A percentile compares a stretch with the other conserved stretches of the same genome.
Evolutionary conservation across 305 asterid genomes (phyloP).

Genomic region (Fraxinus greggii): DNA sequence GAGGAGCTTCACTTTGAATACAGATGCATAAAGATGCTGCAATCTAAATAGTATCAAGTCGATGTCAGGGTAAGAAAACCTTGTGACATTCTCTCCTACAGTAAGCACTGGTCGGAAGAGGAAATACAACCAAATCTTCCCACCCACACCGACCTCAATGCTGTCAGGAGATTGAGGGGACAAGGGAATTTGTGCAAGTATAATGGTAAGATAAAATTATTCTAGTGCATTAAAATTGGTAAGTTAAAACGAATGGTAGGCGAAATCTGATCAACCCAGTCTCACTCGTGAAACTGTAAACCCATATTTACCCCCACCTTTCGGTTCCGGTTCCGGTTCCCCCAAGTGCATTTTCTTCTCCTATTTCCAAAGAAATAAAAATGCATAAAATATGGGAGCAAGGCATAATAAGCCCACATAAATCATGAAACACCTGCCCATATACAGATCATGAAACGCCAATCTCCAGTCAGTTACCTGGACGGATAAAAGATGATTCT

Average conservation of each 20-base stretch:
- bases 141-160: not conserved
- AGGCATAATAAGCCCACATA: not conserved
- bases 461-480: not conserved
- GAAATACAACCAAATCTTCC: not conserved
- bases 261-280: not conserved
- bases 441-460: not conserved
- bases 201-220: not conserved
- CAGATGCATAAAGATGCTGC: not conserved
- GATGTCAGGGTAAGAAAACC: constrained; percentile 6
- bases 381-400: not conserved
- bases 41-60: not conserved
- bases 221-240: not conserved
- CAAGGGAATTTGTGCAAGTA: not conserved
- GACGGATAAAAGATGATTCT: not conserved
- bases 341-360: not conserved
- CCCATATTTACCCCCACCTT: not conserved
- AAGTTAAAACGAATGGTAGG: not conserved
- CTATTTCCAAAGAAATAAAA: not conserved
- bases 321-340: not conserved
- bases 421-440: not conserved
- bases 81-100: not conserved
- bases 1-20: constrained; percentile 12
- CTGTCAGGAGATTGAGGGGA: not conserved
- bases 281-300: not conserved
- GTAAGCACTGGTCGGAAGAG: not conserved